Evolutionary conservation across 495 filamentous ascomycete genomes (phyloP), one percentile per base, ranked within the genome.

Genomic region (Daldinia grandis): DNA sequence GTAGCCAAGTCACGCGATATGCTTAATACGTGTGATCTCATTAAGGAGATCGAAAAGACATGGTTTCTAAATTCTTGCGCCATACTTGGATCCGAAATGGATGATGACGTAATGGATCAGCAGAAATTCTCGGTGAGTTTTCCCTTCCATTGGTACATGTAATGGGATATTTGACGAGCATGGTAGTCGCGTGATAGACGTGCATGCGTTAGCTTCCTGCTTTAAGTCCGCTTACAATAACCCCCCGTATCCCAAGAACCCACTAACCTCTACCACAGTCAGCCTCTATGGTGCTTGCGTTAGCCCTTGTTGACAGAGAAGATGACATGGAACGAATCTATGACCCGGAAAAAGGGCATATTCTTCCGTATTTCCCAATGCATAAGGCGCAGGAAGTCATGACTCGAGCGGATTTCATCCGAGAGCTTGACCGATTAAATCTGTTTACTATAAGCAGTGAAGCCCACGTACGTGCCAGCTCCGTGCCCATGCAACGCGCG

Each of bases 91-190:
- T 82, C 78, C 44, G 92, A 93, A 68, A 98, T 98, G 94, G 95
- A 99, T 72, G 95, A 99, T 81, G 95, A 99, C 79, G 95, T 98
- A 40, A 98, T 99, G 95, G 93, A 98, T 75, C 91, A 98, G 80
- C 95, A 98, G 71, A 99, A 99, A 76, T 95, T 91, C 81, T 91
- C 95, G 31, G 90, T 93, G 79, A 78, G 89, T 56, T 33, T 33
- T 30, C 25, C 10, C 25, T 53, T 27, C 4, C 4, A 15, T 47
- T 47, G 7, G n/a, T n/a, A n/a, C n/a, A n/a, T n/a, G 17, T 21
- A 21, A 47, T 14, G 19, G 3, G 24, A 47, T 24, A 47, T 12
- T 24, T 12, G 19, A 47, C 9, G 42, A 14, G 42, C 42, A 21
- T 47, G 49, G 25, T n/a, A 53, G 25, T 24, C 49, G n/a, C 49